A percentile compares a stretch with the other conserved stretches of the same genome.
These are phyloP conservation scores for Leccinum disarticulatum DNA, from an alignment of 768 basidiomycete species.

Conservation along the genomic window DNA sequence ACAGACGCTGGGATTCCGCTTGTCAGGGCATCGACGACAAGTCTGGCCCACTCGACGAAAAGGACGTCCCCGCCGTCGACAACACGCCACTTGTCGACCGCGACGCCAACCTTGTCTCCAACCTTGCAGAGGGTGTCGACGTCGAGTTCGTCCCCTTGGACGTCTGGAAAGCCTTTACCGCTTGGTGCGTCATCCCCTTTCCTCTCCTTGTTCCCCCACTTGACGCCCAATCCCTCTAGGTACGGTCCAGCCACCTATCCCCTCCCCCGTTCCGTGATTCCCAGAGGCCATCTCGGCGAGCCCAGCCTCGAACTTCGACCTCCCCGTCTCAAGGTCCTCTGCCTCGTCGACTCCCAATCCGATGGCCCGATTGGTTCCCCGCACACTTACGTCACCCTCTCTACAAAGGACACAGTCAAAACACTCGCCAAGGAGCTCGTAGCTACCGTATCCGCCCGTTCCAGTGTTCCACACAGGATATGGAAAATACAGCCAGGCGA, in stretches of 20 bases:
- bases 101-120: constrained; percentile 43
- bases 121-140: constrained; percentile 61
- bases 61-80: constrained; percentile 71
- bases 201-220: not conserved
- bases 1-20: constrained; percentile 71
- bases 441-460: constrained; percentile 34
- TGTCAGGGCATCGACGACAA: constrained; percentile 70
- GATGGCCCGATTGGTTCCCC: constrained; percentile 30
- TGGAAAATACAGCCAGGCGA: constrained; percentile 57
- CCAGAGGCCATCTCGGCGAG: constrained; percentile 50
- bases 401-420: constrained; percentile 50
- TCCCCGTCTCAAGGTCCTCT: constrained; percentile 58
- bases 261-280: constrained; percentile 67
- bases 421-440: constrained; percentile 43
- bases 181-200: constrained; percentile 46
- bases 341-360: constrained; percentile 34
- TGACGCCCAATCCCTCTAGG: constrained; percentile 43
- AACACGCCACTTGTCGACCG: constrained; percentile 65
- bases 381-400: constrained; percentile 44
- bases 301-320: constrained; percentile 72
- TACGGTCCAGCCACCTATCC: constrained; percentile 61
- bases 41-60: constrained; percentile 58
- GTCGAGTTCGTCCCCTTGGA: constrained; percentile 73
- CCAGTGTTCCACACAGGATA: constrained; percentile 49
- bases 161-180: constrained; percentile 65